Percentiles rank a stretch among this genome's conserved stretches.
phyloP scores from a whole-genome alignment of 768 basidiomycete species.

The Strobilomyces confusus region DNA sequence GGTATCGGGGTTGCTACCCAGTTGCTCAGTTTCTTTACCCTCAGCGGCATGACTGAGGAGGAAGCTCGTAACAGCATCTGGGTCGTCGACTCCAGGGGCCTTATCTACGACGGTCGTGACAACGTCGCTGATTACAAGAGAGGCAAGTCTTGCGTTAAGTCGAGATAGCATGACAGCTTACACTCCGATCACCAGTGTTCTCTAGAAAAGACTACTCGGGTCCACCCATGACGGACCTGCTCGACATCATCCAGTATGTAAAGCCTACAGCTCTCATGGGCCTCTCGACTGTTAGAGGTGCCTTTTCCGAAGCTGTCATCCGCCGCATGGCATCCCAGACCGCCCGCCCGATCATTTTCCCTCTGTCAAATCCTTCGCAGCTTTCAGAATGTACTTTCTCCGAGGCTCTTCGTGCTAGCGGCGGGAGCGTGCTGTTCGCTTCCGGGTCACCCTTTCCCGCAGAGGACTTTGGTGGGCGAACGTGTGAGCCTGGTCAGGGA shows the following conservation, averaged over 20 bases:
- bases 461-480: slow-evolving; percentile 50
- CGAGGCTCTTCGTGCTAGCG: slow-evolving; percentile 67
- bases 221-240: slow-evolving; percentile 66
- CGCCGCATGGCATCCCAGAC: slow-evolving; percentile 76
- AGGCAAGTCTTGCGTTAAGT: slow-evolving; percentile 41
- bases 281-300: slow-evolving; percentile 82
- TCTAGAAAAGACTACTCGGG: slow-evolving; percentile 77
- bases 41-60: slow-evolving; percentile 70
- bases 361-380: slow-evolving; percentile 85
- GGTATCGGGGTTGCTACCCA: slow-evolving; percentile 92
- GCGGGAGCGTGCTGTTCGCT: slow-evolving; percentile 80
- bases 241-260: slow-evolving; percentile 76
- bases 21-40: slow-evolving; percentile 82
- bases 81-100: slow-evolving; percentile 82
- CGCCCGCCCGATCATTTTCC: slow-evolving; percentile 85
- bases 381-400: slow-evolving; percentile 78
- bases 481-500: slow-evolving; percentile 78
- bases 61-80: slow-evolving; percentile 77
- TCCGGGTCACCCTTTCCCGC: slow-evolving; percentile 83
- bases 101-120: slow-evolving; percentile 74
- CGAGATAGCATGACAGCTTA: not conserved
- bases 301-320: slow-evolving; percentile 71
- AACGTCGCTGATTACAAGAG: slow-evolving; percentile 78
- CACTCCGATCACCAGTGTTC: slow-evolving; percentile 50
- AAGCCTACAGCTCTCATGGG: slow-evolving; percentile 88